These are phyloP conservation scores for Suzukiozyma palmioleophila DNA, from an alignment of 1,139 yeast genomes.

Conservation along the genomic window DNA sequence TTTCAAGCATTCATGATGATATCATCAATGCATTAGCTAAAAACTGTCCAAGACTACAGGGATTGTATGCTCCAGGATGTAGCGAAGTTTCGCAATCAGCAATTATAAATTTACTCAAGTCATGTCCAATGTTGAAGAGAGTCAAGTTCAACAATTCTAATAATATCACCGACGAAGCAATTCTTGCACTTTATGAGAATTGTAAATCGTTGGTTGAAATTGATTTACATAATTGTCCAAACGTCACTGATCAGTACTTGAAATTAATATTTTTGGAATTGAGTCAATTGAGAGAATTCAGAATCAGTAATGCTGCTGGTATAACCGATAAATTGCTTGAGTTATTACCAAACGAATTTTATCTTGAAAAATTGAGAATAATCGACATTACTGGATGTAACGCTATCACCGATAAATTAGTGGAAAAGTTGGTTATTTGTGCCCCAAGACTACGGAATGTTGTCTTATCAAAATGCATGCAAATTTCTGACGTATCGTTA, in stretches of 20 bases:
- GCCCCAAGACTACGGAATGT: slow-evolving; percentile 89
- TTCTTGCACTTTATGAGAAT: slow-evolving; percentile 56
- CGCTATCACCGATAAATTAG: slow-evolving; percentile 74
- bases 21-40: slow-evolving; percentile 67
- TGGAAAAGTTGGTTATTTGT: slow-evolving; percentile 63
- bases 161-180: slow-evolving; percentile 63
- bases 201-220: slow-evolving; percentile 86
- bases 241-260: slow-evolving; percentile 61
- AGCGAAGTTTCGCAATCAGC: slow-evolving; percentile 63
- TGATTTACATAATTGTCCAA: slow-evolving; percentile 81
- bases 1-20: slow-evolving; percentile 62
- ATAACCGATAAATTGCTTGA: slow-evolving; percentile 64
- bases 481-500: slow-evolving; percentile 79
- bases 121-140: slow-evolving; percentile 76
- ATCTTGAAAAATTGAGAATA: slow-evolving; percentile 57
- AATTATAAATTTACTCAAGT: slow-evolving; percentile 51
- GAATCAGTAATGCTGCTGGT: slow-evolving; percentile 70
- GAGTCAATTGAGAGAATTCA: slow-evolving; percentile 74
- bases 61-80: slow-evolving; percentile 87
- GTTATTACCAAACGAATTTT: slow-evolving; percentile 37
- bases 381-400: slow-evolving; percentile 84
- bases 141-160: slow-evolving; percentile 75
- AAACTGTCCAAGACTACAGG: slow-evolving; percentile 77
- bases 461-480: slow-evolving; percentile 83
- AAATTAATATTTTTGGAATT: slow-evolving; percentile 59